Conservation (phyloP, 257 asterid species). For the Fraxinus cuspidata region DNA sequence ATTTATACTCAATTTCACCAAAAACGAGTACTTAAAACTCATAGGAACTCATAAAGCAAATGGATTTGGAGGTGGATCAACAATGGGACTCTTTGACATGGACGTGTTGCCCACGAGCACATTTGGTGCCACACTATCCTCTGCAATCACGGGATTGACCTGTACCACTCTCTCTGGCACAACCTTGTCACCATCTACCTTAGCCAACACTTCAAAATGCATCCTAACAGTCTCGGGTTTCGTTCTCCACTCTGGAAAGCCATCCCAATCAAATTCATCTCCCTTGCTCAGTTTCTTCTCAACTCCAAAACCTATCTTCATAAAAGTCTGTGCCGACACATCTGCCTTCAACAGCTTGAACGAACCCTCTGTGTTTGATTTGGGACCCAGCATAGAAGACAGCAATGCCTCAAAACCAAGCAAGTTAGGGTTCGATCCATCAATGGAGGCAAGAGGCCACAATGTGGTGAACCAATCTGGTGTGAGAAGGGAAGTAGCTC, state of each 20-base stretch:
- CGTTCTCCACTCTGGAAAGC: constrained; percentile 85
- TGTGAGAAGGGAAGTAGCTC: constrained; percentile 65
- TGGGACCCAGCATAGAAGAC: constrained; percentile 70
- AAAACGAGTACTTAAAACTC: neutral
- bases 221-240: constrained; percentile 62
- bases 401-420: constrained; percentile 83
- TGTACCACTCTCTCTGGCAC: constrained; percentile 82
- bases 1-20: constrained; percentile 24
- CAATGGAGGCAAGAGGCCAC: constrained; percentile 81
- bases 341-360: constrained; percentile 87
- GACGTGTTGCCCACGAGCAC: constrained; percentile 58
- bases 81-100: constrained; percentile 61
- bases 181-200: constrained; percentile 83
- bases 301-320: constrained; percentile 82
- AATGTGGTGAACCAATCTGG: constrained; percentile 50
- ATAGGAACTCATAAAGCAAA: constrained; percentile 47
- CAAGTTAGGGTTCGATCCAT: constrained; percentile 66
- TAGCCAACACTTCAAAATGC: constrained; percentile 94
- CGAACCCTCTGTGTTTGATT: constrained; percentile 63
- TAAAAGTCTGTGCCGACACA: constrained; percentile 78
- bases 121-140: constrained; percentile 55
- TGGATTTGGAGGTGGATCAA: constrained; percentile 63
- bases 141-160: constrained; percentile 66
- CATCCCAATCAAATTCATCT: constrained; percentile 42
- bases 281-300: constrained; percentile 66